Evolutionary conservation across 805 yeast genomes (phyloP), one percentile per base, ranked within the genome.

Genomic region (Ogataea nitratoaversa): DNA sequence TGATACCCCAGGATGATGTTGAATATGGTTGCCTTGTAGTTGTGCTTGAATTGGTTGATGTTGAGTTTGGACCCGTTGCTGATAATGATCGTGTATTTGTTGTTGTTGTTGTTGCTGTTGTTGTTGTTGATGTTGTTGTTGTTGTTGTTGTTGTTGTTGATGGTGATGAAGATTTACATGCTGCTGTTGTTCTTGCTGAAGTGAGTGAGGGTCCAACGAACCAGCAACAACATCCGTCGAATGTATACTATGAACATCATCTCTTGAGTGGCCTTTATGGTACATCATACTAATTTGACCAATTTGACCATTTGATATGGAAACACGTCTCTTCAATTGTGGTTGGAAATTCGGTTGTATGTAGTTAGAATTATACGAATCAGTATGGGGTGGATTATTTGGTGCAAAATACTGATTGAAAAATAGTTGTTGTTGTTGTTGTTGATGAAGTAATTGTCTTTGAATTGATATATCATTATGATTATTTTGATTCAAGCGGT

Each of bases 241-340:
- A 27, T 27, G 29, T 9, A 27, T 9, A 27, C 29, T 27, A 16
- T 12, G 31, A 12, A 25, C 30, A 12, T 27, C 34, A 11, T 40
- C 44, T 16, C 44, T 43, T 8, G 31, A 2, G 3, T 49, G 39
- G 27, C 23, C 32, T 25, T 41, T 41, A n/a, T 52, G 54, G 39
- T 52, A 61, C 53, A 61, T 53, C 57, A 53, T 56, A 38, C 59
- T 54, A 27, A 84, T 74, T 54, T 84, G 95, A 35, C 89, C 85
- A 48, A 84, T 84, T 55, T 84, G 95, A 53, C 95, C 95, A 62
- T 84, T 84, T 9, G 91, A 82, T 38, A 84, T 84, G 32, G 93
- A 84, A 2, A 84, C 79, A 56, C 95, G 72, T 57, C 93, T 68
- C 55, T 82, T 67, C 27, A 59, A 48, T 12, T 58, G 52, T 3